Evolutionary conservation across 1,139 yeast genomes (phyloP).

Genomic region (Pichia sp.): DNA sequence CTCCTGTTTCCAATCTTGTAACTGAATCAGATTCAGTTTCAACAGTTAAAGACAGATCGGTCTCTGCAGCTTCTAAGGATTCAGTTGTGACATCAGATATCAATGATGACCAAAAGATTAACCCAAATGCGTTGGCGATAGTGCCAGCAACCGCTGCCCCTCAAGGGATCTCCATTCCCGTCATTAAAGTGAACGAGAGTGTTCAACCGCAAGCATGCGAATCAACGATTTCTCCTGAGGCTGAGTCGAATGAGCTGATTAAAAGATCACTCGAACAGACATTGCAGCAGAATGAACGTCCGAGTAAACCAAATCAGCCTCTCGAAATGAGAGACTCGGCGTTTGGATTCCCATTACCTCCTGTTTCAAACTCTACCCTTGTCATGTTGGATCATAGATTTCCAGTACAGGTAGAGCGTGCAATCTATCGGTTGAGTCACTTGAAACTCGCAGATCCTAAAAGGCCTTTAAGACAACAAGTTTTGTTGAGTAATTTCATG

Average conservation of each 20-base stretch:
- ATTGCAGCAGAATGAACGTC: slow-evolving; percentile 30
- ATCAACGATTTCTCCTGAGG: slow-evolving; percentile 16
- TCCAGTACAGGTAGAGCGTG: slow-evolving; percentile 93
- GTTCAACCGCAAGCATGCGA: not conserved
- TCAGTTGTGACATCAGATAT: not conserved
- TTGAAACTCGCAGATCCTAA: slow-evolving; percentile 91
- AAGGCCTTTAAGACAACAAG: slow-evolving; percentile 87
- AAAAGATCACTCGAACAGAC: slow-evolving; percentile 28
- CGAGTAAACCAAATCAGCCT: slow-evolving; percentile 56
- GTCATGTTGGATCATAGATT: slow-evolving; percentile 80
- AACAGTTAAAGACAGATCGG: not conserved
- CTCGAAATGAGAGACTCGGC: slow-evolving; percentile 77
- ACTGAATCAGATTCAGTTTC: not conserved
- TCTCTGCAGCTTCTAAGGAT: not conserved
- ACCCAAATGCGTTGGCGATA: not conserved
- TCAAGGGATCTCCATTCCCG: not conserved
- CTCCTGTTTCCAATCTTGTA: not conserved
- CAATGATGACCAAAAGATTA: not conserved
- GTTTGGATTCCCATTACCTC: slow-evolving; percentile 82
- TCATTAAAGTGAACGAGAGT: not conserved
- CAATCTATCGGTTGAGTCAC: slow-evolving; percentile 88
- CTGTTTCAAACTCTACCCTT: slow-evolving; percentile 68
- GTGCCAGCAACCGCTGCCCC: not conserved
- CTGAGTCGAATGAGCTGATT: slow-evolving; percentile 21
- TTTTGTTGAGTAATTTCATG: slow-evolving; percentile 90